phyloP scores from a whole-genome alignment of 75 land plant genomes.

The Larix kaempferi region DNA sequence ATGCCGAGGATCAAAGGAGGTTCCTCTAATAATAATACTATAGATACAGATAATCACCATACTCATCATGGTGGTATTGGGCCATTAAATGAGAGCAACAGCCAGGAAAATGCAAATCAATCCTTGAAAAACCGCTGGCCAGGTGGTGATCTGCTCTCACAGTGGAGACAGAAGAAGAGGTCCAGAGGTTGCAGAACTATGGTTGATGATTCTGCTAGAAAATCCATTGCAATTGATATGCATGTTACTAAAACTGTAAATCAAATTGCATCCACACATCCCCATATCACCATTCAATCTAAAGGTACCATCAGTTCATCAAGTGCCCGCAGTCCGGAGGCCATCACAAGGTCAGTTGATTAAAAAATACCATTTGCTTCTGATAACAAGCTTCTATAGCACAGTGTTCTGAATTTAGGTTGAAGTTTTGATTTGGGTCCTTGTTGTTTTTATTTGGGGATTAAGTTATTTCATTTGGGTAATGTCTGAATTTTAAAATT shows the following conservation, averaged over 20 bases:
- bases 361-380: neutral
- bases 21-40: neutral
- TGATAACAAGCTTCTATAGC: neutral
- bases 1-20: neutral
- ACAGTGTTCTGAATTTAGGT: neutral
- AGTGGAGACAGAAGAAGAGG: constrained; percentile 14
- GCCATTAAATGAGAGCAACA: neutral
- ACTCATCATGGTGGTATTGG: neutral
- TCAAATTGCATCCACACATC: neutral
- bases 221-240: neutral
- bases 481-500: neutral
- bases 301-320: neutral
- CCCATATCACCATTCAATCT: neutral
- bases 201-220: constrained; percentile 2
- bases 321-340: no score
- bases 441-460: neutral
- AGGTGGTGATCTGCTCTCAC: constrained; percentile 8
- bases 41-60: neutral
- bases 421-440: neutral
- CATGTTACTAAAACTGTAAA: neutral
- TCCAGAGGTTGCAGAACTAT: constrained; percentile 8
- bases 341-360: constrained; percentile 4
- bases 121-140: neutral
- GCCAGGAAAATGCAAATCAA: neutral
- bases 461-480: neutral